These are phyloP conservation scores for Apiospora pterosperma DNA, from an alignment of 2,329 filamentous ascomycete genomes.

Conservation along the genomic window DNA sequence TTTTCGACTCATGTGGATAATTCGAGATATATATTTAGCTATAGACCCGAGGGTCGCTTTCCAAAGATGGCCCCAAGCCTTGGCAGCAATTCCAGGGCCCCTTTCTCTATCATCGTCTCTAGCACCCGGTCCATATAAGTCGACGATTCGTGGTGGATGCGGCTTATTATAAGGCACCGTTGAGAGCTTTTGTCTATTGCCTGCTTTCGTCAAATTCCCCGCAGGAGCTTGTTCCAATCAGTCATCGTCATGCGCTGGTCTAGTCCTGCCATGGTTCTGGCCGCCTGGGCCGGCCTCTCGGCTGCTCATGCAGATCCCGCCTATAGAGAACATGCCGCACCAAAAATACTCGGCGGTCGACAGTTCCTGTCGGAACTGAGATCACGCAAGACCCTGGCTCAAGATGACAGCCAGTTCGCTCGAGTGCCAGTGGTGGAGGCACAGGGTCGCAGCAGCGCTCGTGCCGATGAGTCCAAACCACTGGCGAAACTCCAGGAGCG, in stretches of 20 bases:
- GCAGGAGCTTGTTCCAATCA: background rate
- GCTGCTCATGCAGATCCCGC: conserved; percentile 17
- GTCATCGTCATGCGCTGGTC: conserved; percentile 19
- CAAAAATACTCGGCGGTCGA: conserved; percentile 23
- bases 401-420: background rate
- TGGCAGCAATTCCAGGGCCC: conserved; percentile 12
- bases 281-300: conserved; percentile 20
- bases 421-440: conserved; percentile 8
- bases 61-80: conserved; percentile 8
- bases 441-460: background rate
- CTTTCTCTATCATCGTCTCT: background rate
- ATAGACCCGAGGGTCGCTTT: background rate
- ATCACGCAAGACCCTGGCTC: background rate
- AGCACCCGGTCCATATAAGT: background rate
- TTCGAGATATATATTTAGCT: background rate
- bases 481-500: conserved; percentile 16
- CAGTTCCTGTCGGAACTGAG: conserved; percentile 22
- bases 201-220: background rate
- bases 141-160: background rate
- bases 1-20: background rate
- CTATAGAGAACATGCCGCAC: conserved; percentile 15
- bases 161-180: background rate
- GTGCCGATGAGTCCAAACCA: background rate
- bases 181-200: background rate
- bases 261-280: conserved; percentile 16